Conservation (phyloP, 345 rosid genomes). For the Aurinia saxatilis region DNA sequence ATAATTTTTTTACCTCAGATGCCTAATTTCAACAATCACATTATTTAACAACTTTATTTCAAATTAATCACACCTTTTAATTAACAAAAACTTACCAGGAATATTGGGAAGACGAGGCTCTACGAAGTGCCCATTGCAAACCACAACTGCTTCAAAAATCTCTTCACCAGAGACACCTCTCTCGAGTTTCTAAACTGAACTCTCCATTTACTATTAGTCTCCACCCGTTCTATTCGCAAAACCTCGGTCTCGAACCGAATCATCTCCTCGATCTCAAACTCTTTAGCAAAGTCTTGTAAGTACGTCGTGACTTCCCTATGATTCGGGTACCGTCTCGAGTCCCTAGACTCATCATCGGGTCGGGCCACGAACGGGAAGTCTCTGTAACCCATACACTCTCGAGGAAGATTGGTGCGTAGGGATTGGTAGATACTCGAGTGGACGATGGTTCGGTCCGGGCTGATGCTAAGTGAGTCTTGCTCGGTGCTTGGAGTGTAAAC, state of each 20-base stretch:
- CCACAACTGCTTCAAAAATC: conserved; percentile 55
- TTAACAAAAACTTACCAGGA: conserved; percentile 27
- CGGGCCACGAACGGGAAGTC: conserved; percentile 50
- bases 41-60: too few relatives aligned
- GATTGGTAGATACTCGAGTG: conserved; percentile 64
- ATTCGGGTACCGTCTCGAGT: conserved; percentile 59
- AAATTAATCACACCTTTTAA: too few relatives aligned
- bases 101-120: conserved; percentile 51
- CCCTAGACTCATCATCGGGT: conserved; percentile 23
- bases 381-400: conserved; percentile 67
- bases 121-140: conserved; percentile 51
- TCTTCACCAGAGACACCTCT: conserved; percentile 16
- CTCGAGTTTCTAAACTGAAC: conserved; percentile 30
- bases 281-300: conserved; percentile 46
- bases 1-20: too few relatives aligned
- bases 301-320: conserved; percentile 57
- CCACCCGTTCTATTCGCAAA: conserved; percentile 14
- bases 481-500: conserved; percentile 45
- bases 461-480: conserved; percentile 52
- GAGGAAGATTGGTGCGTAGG: conserved; percentile 70
- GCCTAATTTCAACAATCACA: too few relatives aligned
- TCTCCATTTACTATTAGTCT: conserved; percentile 33
- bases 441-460: conserved; percentile 43
- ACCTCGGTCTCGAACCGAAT: conserved; percentile 56
- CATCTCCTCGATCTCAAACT: conserved; percentile 51